Base-by-base conservation (phyloP, 768 basidiomycete species). In the Mycena sanguinolenta region DNA sequence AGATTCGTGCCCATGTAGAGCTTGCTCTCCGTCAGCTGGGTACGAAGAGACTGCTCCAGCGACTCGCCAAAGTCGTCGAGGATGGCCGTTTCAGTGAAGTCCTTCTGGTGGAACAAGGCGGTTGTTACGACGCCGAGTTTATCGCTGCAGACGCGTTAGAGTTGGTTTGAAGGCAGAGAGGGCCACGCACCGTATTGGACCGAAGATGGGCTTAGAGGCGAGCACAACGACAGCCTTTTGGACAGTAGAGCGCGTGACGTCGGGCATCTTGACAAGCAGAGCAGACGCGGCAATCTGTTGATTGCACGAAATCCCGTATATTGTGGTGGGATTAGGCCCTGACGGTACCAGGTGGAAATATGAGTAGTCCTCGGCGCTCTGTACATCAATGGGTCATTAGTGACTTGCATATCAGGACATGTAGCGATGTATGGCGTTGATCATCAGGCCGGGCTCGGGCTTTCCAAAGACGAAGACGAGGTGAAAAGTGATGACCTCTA, bases 231-330 rank as follows among this genome's bases (percentile, higher is more conserved):
- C 95, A 0, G 98, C 97, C 78, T 99, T 99, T 80, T 99, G 98
- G 0, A 99, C 98, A 12, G 92, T 99, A 6, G 94, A 95, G 19
- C 98, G 91, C 6, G 98, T 99, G 21, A 99, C 95, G 72, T 98
- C 97, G 2, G 88, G 84, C 44, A 90, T 87, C 77, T 92, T 93
- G 55, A 93, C 91, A 5, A 95, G 83, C 32, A 99, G 86, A 27
- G 91, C 86, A 0, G 92, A 87, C 2, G 96, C 85, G 13, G 94
- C 84, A 38, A 99, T 95, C 83, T 99, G 98, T 58, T 97, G 95
- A 75, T 99, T 98, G 78, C 97, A 97, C 90, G 97, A 98, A 77
- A 99, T 99, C 39, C 97, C 98, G 77, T 99, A 99, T 44, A 99
- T 83, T 5, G 98, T 99, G 21, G 88, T 88, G 1, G 93, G 90